Base-by-base conservation (phyloP, 305 asterid genomes). In the Fraxinus floribunda region DNA sequence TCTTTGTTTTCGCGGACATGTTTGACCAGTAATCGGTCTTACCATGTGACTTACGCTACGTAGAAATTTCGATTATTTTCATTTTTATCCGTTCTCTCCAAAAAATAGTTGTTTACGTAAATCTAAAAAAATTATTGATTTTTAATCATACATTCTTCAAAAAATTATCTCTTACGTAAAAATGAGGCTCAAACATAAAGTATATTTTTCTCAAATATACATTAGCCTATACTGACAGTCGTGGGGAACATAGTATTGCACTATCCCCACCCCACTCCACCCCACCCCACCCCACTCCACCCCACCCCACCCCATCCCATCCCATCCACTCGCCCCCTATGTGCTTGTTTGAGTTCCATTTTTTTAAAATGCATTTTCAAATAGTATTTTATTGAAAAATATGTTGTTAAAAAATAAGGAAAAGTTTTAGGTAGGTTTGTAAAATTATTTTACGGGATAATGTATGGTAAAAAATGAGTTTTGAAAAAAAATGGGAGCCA, bases 1-100 rank as follows among this genome's bases (percentile, higher is more conserved):
- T 64, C 81, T 46, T 74, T 79, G 78, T 66, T 79, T 66, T 77
- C 82, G 83, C 79, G 86, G 87, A 81, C 90, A 79, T 77, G 26
- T 87, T 87, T 87, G 92, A 89, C 90, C 81, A 81, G 82, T 87
- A 20, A 84, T 86, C 86, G 46, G n/a, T 78, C 75, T 82, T 84
- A 84, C 84, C 85, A 66, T 75, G 15, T 32, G 79, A 82, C 86
- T 82, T 87, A 71, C 62, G 81, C 64, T 76, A 46, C 79, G 16
- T 55, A 79, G 71, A 81, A 26, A 66, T 26, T 75, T 81, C 4
- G 49, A 39, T 39, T 1, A 39, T 39, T 39, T 39, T 39, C 15
- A 39, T 39, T 39, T 39, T 39, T 39, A 9, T 39, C 2, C 0
- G 13, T 9, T 39, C 13, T 39, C 49, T 38, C 44, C 15, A 1